Base-by-base conservation (phyloP, 164 flowering plant genomes). In the Echeveria elegans region DNA sequence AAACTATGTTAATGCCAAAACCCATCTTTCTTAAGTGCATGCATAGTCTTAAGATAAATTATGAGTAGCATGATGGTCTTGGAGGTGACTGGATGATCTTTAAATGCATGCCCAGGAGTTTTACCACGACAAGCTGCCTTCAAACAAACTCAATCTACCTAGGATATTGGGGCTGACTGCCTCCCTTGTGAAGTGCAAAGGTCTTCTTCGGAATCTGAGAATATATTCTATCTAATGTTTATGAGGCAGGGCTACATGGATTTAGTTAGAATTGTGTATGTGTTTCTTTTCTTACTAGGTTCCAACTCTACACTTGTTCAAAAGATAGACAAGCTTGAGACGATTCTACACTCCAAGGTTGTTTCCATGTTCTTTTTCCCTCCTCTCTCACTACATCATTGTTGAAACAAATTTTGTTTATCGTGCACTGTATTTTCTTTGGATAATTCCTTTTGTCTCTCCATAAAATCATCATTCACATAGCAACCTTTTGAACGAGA, bases 91-190 rank as follows among this genome's bases (percentile, higher is more conserved):
- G 36, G 15, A 48, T 52, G 16, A 47, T 66, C 26, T n/a, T n/a
- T 68, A 5, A 24, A 47, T 69, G 14, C 40, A 34, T 73, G 29
- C 70, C 29, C 77, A 86, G 98, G 96, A 92, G 68, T 92, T 89
- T 53, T 92, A 88, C 80, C 93, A 89, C 68, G 73, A 67, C 0
- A 76, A 76, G 18, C 24, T 82, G 48, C 65, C 5, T 5, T 65
- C 76, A 45, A 65, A 65, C 66, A 30, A 36, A 24, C 26, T 66
- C 47, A 56, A 72, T 23, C 84, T 92, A 72, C 98, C 98, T 23
- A 78, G 88, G 73, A 85, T 92, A 71, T 81, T 92, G 72, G 98
- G 98, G 34, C 83, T 92, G 95, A 92, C 98, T 69, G 98, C 96
- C 29, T 92, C 96, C 26, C 95, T 82, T 0, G 74, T 92, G n/a